These are phyloP conservation scores for Mikania micrantha DNA, from an alignment of 129 eudicot species.

Conservation along the genomic window DNA sequence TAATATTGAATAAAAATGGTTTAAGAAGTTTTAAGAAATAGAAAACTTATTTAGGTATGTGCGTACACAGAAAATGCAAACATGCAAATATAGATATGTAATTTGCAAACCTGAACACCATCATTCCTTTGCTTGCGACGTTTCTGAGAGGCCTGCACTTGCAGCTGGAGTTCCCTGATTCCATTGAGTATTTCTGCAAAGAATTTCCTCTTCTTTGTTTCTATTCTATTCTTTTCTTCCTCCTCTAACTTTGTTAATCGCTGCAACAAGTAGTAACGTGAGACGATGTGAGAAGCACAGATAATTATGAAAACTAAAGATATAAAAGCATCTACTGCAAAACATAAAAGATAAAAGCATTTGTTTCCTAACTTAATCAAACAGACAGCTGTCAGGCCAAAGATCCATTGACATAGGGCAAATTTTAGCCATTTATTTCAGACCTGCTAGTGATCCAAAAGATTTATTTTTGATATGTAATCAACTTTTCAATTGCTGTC, in stretches of 20 bases:
- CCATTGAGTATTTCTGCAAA: constrained; percentile 90
- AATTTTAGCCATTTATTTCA: not conserved
- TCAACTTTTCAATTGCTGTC: not conserved
- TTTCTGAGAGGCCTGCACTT: constrained; percentile 79
- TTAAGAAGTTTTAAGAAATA: not conserved
- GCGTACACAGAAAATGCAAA: not conserved
- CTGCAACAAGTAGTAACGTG: constrained; percentile 38
- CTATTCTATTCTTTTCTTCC: constrained; percentile 76
- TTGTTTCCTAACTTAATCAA: not conserved
- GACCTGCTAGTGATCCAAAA: not conserved
- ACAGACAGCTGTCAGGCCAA: not conserved
- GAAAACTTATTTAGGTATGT: not conserved
- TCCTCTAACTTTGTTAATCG: constrained; percentile 77
- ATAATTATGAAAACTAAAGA: not conserved
- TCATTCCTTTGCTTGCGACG: constrained; percentile 91
- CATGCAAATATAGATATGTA: not conserved
- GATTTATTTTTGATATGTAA: not conserved
- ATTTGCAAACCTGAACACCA: constrained; percentile 69
- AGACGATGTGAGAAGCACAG: constrained; percentile 15
- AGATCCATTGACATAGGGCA: not conserved
- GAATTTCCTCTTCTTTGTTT: constrained; percentile 73
- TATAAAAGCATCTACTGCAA: not conserved
- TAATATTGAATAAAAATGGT: not conserved
- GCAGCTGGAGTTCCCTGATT: constrained; percentile 83
- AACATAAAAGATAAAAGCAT: not conserved